Evolutionary conservation across 805 yeast species (phyloP), one percentile per base, ranked within the genome.

Genomic region (Candida loeiensis): DNA sequence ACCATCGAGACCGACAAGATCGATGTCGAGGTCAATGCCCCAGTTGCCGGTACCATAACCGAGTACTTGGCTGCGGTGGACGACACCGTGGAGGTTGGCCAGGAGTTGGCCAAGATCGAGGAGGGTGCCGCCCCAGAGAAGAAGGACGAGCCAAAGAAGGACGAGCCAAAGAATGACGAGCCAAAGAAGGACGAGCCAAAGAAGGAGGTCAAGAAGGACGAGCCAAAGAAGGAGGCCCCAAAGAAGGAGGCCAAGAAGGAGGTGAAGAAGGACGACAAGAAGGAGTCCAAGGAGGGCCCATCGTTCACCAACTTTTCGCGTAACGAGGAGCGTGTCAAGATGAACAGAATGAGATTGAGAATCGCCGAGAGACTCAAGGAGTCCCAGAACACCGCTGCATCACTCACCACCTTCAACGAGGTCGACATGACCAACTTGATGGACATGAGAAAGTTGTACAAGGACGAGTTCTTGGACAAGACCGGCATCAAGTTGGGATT

Each of bases 261-360:
- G n/a, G 48, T 56, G 24, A 55, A 60, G 57, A 50, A 58, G 46
- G 63, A 58, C 42, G 58, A 61, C 13, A 58, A 61, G 28, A 39
- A 38, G 32, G 51, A 36, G 14, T 15, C 44, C 11, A 36, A 36
- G 39, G 31, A 37, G 25, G 34, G 39, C 27, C 38, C 51, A 26
- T 47, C 66, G 4, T 67, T 67, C 59, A 66, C 71, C 39, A 49
- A 56, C 37, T 87, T 86, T 59, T 76, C 93, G 44, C 85, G 99
- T 74, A 67, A 71, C 46, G 98, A 93, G 72, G 85, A 82, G 61
- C 80, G 89, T 64, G 95, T 93, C 49, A 91, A 91, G 77, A 91
- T 91, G 98, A 93, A 90, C 82, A 86, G 99, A 76, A 93, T 91
- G 98, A 85, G 99, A 73, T 70, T 87, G 71, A 87, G 99, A 77